Evolutionary conservation across 2,329 filamentous ascomycete genomes (phyloP), one percentile per base, ranked within the genome.

Genomic region (Fusarium buxicola): DNA sequence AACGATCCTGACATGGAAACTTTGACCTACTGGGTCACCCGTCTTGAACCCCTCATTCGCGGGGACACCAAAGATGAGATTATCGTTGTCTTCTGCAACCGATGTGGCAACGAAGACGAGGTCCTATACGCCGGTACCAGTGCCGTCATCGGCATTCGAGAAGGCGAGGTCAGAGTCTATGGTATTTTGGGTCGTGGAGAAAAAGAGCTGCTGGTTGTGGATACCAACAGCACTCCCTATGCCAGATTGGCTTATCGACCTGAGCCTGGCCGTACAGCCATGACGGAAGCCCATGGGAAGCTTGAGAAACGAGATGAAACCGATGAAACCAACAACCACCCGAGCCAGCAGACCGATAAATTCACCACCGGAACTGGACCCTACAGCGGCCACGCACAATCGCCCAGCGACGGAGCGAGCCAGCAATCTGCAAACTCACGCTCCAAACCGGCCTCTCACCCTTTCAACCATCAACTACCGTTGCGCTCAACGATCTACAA

Each of bases 61-160:
- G 70, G 76, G 0, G 80, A 86, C 2, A 76, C 60, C 0, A 69
- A 80, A 0, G 82, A 85, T 0, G 89, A 92, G 54, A 82, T 90
- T 15, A 85, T 91, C 32, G 80, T 94, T 0, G 81, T 94, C 0
- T 83, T 93, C 62, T 87, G 86, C 39, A 94, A 95, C 71, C 82
- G 91, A 4, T 84, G 83, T 27, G 92, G 91, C 0, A 80, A 78
- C 1, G 92, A 94, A 66, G 84, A 81, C 6, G 82, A 87, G 0
- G 87, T 82, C 1, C 82, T 86, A 1, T 95, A 92, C 74, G 88
- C 91, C 0, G 92, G 92, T 0, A 92, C 89, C 0, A 92, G 89
- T 58, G 84, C 88, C 0, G 88, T 94, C 0, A 74, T 94, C 27
- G 86, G 87, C 4, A 84, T 94, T 27, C 79, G 85, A 9, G 75